These are phyloP conservation scores for Gossypium raimondii DNA, from an alignment of 345 rosid species.

Conservation along the genomic window DNA sequence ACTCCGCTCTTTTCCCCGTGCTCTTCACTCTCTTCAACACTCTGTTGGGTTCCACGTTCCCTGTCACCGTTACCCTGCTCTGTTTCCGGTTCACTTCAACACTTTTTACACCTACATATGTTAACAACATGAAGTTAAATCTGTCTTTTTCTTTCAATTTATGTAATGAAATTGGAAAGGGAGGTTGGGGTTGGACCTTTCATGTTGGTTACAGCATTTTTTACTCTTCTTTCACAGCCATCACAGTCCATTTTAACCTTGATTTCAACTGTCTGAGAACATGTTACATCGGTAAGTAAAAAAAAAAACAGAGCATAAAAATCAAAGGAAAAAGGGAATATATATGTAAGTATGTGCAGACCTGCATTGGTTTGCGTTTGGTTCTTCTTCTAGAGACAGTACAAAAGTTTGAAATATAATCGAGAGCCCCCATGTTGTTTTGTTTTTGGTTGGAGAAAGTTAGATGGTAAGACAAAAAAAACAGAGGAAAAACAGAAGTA, in stretches of 20 bases:
- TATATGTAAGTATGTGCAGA: background rate
- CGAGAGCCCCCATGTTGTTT: conserved; percentile 74
- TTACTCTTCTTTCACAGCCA: conserved; percentile 91
- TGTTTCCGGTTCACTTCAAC: conserved; percentile 62
- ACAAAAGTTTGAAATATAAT: conserved; percentile 81
- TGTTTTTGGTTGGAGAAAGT: conserved; percentile 24
- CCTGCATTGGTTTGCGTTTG: conserved; percentile 93
- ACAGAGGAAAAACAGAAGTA: background rate
- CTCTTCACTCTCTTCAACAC: conserved; percentile 61
- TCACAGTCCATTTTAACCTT: conserved; percentile 98
- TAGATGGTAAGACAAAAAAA: background rate
- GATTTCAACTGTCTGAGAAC: conserved; percentile 82
- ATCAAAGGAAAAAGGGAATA: conserved; percentile 12
- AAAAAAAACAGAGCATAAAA: background rate
- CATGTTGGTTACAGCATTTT: conserved; percentile 62
- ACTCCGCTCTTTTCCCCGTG: conserved; percentile 66
- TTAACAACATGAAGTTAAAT: background rate
- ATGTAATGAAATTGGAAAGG: background rate
- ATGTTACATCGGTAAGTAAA: background rate
- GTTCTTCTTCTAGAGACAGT: conserved; percentile 57
- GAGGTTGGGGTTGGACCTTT: conserved; percentile 40
- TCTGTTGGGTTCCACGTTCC: conserved; percentile 59
- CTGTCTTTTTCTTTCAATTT: too few relatives aligned
- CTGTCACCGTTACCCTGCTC: conserved; percentile 50
- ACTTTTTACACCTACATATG: conserved; percentile 41